phyloP scores from a whole-genome alignment of 192 early-diverging fungal genomes.

The Coemansia brasiliensis region DNA sequence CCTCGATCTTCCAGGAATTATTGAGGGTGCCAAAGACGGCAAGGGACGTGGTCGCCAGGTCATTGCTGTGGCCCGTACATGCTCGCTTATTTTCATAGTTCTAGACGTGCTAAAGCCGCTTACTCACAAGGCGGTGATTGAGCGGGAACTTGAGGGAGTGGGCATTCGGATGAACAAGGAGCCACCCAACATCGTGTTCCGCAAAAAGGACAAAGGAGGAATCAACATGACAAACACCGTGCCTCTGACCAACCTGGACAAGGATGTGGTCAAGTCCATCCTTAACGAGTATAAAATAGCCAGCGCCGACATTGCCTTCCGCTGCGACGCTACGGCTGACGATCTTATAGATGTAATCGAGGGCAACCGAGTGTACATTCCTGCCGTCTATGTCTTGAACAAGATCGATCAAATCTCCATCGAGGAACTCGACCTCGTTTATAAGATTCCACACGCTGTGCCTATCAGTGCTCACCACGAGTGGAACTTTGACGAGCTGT shows the following conservation, averaged over 20 bases:
- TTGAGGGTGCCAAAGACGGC: conserved; percentile 98
- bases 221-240: conserved; percentile 95
- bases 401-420: conserved; percentile 98
- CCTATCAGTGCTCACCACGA: conserved; percentile 77
- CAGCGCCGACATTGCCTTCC: conserved; percentile 94
- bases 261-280: conserved; percentile 91
- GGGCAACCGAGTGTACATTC: conserved; percentile 93
- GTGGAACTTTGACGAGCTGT: conserved; percentile 98
- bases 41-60: conserved; percentile 97
- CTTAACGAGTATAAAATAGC: conserved; percentile 93
- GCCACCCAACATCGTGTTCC: conserved; percentile 92
- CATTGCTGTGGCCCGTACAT: conserved; percentile 95
- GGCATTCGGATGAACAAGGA: conserved; percentile 97
- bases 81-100: conserved; percentile 94
- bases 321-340: conserved; percentile 91
- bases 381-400: conserved; percentile 94
- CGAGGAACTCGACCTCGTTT: conserved; percentile 93
- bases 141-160: conserved; percentile 95
- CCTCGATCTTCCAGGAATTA: conserved; percentile 97
- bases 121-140: conserved; percentile 92
- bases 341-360: conserved; percentile 98
- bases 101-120: conserved; percentile 96
- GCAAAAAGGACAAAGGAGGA: conserved; percentile 98
- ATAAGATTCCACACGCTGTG: conserved; percentile 95
- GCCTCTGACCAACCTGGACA: conserved; percentile 81